These are phyloP conservation scores for Fonsecaea multimorphosa DNA, from an alignment of 2,329 filamentous ascomycete species.

Conservation along the genomic window DNA sequence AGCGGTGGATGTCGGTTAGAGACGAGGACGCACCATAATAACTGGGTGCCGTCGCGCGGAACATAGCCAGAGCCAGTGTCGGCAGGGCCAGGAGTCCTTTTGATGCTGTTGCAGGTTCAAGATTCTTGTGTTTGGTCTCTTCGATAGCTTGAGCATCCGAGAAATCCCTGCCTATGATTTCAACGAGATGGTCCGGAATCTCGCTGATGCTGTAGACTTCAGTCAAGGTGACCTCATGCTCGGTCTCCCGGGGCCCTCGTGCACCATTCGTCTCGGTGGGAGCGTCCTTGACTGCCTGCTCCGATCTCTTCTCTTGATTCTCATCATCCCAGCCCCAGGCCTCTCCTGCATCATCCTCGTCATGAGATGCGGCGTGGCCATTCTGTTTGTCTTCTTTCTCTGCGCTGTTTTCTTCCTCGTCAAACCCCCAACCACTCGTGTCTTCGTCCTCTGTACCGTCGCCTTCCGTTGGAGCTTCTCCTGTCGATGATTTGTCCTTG, in stretches of 20 bases:
- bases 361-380: constrained; percentile 36
- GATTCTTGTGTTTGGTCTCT: constrained; percentile 45
- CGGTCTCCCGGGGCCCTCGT: constrained; percentile 18
- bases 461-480: background rate
- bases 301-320: constrained; percentile 46
- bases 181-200: constrained; percentile 76
- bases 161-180: constrained; percentile 50
- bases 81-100: constrained; percentile 54
- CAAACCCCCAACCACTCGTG: constrained; percentile 58
- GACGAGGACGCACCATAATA: constrained; percentile 53
- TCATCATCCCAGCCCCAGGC: constrained; percentile 90
- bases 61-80: constrained; percentile 57
- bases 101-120: constrained; percentile 46
- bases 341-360: constrained; percentile 58
- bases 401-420: constrained; percentile 47
- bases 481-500: constrained; percentile 6
- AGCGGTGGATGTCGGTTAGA: constrained; percentile 67
- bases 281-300: constrained; percentile 1
- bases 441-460: constrained; percentile 57
- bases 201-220: constrained; percentile 90
- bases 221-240: constrained; percentile 74
- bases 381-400: constrained; percentile 45
- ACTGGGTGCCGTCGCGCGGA: constrained; percentile 55
- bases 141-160: constrained; percentile 49
- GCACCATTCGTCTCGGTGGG: constrained; percentile 25